A percentile compares a stretch with the other conserved stretches of the same genome.
Evolutionary conservation across 148 eudicot genomes (phyloP).

Genomic region (Vaccinium corymbosum): DNA sequence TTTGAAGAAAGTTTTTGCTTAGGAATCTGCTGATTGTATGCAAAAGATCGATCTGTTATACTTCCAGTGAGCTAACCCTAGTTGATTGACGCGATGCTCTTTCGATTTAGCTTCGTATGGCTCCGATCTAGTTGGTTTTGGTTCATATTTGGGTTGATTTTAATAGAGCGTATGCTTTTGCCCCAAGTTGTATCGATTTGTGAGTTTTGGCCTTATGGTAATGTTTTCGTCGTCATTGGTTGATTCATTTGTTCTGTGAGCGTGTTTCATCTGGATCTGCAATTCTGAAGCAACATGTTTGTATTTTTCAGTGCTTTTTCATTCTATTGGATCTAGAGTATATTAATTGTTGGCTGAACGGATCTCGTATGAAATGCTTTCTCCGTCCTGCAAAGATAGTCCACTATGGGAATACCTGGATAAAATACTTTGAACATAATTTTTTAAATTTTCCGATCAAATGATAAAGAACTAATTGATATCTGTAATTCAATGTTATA

Average conservation of each 20-base stretch:
- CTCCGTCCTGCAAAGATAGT: too few relatives aligned
- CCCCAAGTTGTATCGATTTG: neutral
- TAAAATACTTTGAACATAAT: too few relatives aligned
- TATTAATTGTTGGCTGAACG: neutral
- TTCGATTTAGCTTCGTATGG: conserved; percentile 2
- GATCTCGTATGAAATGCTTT: neutral
- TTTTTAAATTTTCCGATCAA: too few relatives aligned
- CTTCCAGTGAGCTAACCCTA: neutral
- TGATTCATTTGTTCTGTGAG: neutral
- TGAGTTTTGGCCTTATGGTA: neutral
- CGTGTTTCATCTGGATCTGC: neutral
- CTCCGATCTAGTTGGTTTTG: conserved; percentile 9
- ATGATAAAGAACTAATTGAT: too few relatives aligned
- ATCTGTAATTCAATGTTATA: too few relatives aligned
- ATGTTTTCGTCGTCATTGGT: neutral
- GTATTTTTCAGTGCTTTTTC: neutral
- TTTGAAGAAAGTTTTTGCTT: neutral
- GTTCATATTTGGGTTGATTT: neutral
- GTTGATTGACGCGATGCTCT: neutral
- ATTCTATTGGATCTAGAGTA: neutral
- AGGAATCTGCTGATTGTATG: neutral
- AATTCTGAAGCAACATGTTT: neutral
- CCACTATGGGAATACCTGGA: too few relatives aligned
- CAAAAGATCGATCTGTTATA: neutral
- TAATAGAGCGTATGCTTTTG: neutral